Base-by-base conservation (phyloP, 352 stramenopile species). In the Pseudoperonospora humuli region DNA sequence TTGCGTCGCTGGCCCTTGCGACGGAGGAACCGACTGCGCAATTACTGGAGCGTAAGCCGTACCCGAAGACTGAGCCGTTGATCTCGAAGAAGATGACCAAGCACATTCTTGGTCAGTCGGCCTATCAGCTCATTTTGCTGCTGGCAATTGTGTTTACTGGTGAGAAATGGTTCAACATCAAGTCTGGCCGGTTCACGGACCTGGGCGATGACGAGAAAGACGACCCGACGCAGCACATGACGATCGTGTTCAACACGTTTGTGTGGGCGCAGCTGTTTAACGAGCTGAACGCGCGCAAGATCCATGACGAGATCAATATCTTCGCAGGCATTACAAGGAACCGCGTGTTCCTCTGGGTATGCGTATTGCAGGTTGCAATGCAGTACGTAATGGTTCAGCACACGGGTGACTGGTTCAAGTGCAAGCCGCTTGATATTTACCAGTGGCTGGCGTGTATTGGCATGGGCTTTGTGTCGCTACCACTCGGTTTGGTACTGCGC, bases 221-320 rank as follows among this genome's bases (percentile, higher is more conserved):
- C 32, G 69, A 66, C 18, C 84, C 90, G 38, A 86, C 65, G 1
- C 50, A 81, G 49, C 95, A 98, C 76, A 96, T 95, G 66, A 97
- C 93, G 23, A 84, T 98, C 33, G 60, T 98, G 49, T 98, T 98
- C 75, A 98, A 98, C 69, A 85, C 86, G 25, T 98, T 98, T 65
- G 93, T 98, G 11, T 96, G 96, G 67, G 79, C 86, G 28, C 88
- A 97, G 71, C 76, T 98, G 11, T 98, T 86, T 59, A 86, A 86
- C 54, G 65, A 86, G 49, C 55, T 86, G 18, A 86, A 86, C 50
- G 50, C 48, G 19, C 68, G 68, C 39, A 74, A 78, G 56, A 96
- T 98, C 59, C 84, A 96, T 58, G 84, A 97, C 62, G 75, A 95
- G 42, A 94, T 89, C 64, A 98, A 98, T 66, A 87, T 97, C 25